A percentile compares a stretch with the other conserved stretches of the same genome.
phyloP scores from a whole-genome alignment of 2,329 filamentous ascomycete species.

The Colletotrichum caudatum region DNA sequence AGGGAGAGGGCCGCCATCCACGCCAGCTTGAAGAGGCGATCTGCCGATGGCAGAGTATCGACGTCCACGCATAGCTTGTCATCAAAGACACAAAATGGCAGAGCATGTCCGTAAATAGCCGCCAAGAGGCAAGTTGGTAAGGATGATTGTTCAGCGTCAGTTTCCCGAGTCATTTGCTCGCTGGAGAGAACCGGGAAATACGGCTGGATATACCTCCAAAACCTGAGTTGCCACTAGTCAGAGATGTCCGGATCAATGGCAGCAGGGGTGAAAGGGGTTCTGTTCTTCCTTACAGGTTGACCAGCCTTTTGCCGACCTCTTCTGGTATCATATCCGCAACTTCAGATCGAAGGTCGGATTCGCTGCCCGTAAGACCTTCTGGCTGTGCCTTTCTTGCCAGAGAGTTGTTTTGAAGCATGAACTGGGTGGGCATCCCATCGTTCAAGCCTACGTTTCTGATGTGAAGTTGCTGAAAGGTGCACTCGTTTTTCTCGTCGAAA shows the following conservation, averaged over 20 bases:
- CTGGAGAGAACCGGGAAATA: constrained; percentile 29
- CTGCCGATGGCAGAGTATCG: constrained; percentile 22
- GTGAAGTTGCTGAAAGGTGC: constrained; percentile 26
- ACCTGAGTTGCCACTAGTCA: neutral
- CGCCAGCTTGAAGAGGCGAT: constrained; percentile 27
- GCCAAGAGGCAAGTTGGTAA: constrained; percentile 18
- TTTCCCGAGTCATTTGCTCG: neutral
- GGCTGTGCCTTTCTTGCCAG: constrained; percentile 29
- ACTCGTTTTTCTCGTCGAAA: constrained; percentile 32
- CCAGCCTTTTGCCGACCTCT: constrained; percentile 21
- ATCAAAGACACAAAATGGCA: constrained; percentile 32
- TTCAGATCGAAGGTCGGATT: constrained; percentile 14
- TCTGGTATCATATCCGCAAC: constrained; percentile 23
- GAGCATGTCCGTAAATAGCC: constrained; percentile 28
- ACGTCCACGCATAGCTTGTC: constrained; percentile 30
- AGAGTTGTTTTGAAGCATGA: constrained; percentile 33
- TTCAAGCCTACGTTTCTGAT: constrained; percentile 31
- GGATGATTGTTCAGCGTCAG: constrained; percentile 6
- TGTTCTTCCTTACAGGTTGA: constrained; percentile 18
- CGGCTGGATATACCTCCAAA: constrained; percentile 33
- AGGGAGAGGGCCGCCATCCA: constrained; percentile 24
- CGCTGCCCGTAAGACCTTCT: neutral
- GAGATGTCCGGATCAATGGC: neutral
- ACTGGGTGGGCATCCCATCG: constrained; percentile 26
- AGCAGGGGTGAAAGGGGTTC: neutral